A percentile compares a stretch with the other conserved stretches of the same genome.
Evolutionary conservation across 2,329 filamentous ascomycete genomes (phyloP).

Genomic region (Chaetomium olivaceum): DNA sequence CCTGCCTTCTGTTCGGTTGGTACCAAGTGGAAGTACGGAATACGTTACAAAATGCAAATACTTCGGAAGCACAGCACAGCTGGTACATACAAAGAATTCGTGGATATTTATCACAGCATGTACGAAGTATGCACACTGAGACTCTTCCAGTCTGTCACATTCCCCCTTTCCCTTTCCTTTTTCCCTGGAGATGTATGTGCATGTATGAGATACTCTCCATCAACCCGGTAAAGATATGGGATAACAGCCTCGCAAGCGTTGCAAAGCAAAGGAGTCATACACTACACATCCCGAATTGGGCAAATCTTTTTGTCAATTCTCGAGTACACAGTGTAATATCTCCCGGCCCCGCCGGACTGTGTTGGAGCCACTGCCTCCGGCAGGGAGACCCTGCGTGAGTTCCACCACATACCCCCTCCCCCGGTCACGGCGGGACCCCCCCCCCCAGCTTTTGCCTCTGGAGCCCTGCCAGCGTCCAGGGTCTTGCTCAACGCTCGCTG

Average conservation of each 20-base stretch:
- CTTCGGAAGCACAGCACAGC: not conserved
- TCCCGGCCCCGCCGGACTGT: not conserved
- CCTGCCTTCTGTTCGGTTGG: not conserved
- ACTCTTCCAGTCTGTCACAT: too few relatives aligned
- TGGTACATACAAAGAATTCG: too few relatives aligned
- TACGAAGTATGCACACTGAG: too few relatives aligned
- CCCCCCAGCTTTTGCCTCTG: constrained; percentile 24
- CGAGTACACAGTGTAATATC: constrained; percentile 7
- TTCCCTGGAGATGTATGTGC: too few relatives aligned
- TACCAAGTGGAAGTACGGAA: not conserved
- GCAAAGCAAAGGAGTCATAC: not conserved
- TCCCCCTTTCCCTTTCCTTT: too few relatives aligned
- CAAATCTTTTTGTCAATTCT: not conserved
- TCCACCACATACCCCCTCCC: constrained; percentile 15
- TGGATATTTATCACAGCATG: not conserved
- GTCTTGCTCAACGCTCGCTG: constrained; percentile 13
- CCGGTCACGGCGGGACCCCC: constrained; percentile 23
- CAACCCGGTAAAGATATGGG: not conserved
- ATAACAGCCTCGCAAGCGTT: not conserved
- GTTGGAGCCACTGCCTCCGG: constrained; percentile 8
- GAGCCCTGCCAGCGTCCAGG: constrained; percentile 18
- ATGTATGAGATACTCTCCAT: not conserved
- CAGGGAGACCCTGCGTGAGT: constrained; percentile 11
- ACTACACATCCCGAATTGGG: not conserved
- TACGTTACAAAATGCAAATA: not conserved